These are phyloP conservation scores for Phytophthora tubulina DNA, from an alignment of 352 stramenopile species.

Conservation along the genomic window DNA sequence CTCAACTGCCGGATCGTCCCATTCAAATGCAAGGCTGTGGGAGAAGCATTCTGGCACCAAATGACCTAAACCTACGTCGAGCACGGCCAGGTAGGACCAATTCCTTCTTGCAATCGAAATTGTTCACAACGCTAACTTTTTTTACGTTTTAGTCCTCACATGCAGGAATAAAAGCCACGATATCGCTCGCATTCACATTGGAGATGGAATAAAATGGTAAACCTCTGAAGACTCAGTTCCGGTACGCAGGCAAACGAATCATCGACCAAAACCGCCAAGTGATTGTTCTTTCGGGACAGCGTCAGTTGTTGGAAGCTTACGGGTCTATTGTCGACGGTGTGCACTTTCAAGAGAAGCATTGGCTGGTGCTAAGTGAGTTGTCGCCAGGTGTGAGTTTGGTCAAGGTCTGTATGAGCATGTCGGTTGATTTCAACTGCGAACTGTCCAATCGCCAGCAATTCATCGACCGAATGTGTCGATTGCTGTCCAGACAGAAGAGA, in stretches of 20 bases:
- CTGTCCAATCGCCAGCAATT: constrained; percentile 1
- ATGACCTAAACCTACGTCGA: constrained; percentile 6
- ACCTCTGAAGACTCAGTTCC: constrained; percentile 6
- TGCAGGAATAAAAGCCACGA: neutral
- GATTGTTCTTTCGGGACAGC: constrained; percentile 5
- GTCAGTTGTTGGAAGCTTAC: constrained; percentile 7
- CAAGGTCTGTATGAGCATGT: constrained; percentile 16
- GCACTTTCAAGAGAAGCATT: constrained; percentile 11
- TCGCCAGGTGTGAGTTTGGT: neutral
- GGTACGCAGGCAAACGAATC: constrained; percentile 9
- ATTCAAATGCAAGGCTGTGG: constrained; percentile 6
- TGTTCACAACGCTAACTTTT: too few relatives aligned
- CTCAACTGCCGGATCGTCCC: constrained; percentile 3
- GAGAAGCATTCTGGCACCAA: constrained; percentile 10
- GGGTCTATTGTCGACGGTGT: neutral
- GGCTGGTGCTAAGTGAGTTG: constrained; percentile 4
- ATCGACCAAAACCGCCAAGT: neutral
- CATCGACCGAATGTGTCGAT: neutral
- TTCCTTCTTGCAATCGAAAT: too few relatives aligned
- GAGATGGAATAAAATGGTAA: neutral
- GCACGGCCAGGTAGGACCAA: neutral
- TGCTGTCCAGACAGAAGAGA: constrained; percentile 4
- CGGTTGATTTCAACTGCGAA: neutral
- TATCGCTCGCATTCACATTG: constrained; percentile 5
- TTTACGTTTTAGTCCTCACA: neutral